Percentiles rank a stretch among this genome's conserved stretches.
Conservation (phyloP, 2,329 filamentous ascomycete species). For the Botrytis fabae region DNA sequence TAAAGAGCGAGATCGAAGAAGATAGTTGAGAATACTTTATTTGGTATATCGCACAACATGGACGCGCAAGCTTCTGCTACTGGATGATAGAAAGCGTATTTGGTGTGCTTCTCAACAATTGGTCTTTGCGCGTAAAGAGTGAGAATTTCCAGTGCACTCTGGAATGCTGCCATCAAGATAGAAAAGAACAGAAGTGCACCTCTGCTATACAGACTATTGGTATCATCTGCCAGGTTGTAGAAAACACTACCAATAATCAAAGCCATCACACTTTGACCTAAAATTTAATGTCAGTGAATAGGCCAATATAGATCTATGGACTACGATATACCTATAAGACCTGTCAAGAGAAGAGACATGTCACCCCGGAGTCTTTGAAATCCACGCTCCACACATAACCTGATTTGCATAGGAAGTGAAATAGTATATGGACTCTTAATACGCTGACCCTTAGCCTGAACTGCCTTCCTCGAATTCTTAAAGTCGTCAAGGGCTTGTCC, state of each 20-base stretch:
- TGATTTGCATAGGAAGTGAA: conserved; percentile 72
- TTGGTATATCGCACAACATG: conserved; percentile 72
- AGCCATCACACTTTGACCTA: conserved; percentile 49
- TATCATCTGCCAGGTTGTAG: conserved; percentile 57
- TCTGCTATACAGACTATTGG: conserved; percentile 59
- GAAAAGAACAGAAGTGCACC: conserved; percentile 69
- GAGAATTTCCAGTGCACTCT: conserved; percentile 67
- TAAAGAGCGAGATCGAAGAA: conserved; percentile 80
- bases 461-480: conserved; percentile 44
- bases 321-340: conserved; percentile 25
- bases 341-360: conserved; percentile 64
- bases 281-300: neutral
- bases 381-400: conserved; percentile 78
- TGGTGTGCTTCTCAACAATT: conserved; percentile 86
- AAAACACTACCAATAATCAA: conserved; percentile 66
- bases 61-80: conserved; percentile 69
- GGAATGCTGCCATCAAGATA: conserved; percentile 65
- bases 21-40: conserved; percentile 73
- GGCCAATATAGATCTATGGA: neutral
- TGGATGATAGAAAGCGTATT: conserved; percentile 87
- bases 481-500: conserved; percentile 42
- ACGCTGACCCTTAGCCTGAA: conserved; percentile 46
- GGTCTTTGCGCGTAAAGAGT: conserved; percentile 85
- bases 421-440: conserved; percentile 79
- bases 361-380: conserved; percentile 77